Evolutionary conservation across 345 rosid genomes (phyloP).

Genomic region (Citrus mangshanensis): DNA sequence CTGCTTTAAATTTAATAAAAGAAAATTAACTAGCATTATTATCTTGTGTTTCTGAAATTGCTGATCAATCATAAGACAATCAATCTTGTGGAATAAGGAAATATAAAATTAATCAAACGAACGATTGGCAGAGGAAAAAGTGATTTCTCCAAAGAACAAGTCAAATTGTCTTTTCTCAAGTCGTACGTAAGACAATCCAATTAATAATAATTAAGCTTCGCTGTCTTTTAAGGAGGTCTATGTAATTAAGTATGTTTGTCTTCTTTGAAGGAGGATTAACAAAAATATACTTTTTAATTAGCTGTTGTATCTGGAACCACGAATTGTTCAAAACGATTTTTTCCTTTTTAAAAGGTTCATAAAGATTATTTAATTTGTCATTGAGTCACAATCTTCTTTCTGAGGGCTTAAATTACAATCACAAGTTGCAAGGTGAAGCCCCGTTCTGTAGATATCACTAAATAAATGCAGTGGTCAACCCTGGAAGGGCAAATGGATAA

Average conservation of each 20-base stretch:
- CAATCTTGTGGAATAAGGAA: background rate
- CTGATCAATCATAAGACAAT: background rate
- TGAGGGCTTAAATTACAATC: background rate
- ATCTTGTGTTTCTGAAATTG: background rate
- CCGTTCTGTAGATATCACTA: too few relatives aligned
- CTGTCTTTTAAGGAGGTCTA: background rate
- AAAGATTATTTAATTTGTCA: too few relatives aligned
- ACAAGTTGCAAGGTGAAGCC: background rate
- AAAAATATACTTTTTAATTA: too few relatives aligned
- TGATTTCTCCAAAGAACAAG: background rate
- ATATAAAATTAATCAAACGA: background rate
- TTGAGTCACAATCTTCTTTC: too few relatives aligned
- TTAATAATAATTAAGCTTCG: too few relatives aligned
- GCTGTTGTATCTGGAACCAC: too few relatives aligned
- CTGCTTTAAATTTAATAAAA: background rate
- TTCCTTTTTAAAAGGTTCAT: too few relatives aligned
- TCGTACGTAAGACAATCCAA: background rate
- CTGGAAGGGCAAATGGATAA: background rate
- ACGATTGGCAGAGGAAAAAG: background rate
- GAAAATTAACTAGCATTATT: background rate
- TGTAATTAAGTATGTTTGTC: background rate
- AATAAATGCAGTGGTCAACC: background rate
- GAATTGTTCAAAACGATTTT: too few relatives aligned
- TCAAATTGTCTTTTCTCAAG: background rate
- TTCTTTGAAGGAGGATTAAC: too few relatives aligned